Evolutionary conservation across 2,329 filamentous ascomycete species (phyloP).

Genomic region (Botrytis pseudocinerea): DNA sequence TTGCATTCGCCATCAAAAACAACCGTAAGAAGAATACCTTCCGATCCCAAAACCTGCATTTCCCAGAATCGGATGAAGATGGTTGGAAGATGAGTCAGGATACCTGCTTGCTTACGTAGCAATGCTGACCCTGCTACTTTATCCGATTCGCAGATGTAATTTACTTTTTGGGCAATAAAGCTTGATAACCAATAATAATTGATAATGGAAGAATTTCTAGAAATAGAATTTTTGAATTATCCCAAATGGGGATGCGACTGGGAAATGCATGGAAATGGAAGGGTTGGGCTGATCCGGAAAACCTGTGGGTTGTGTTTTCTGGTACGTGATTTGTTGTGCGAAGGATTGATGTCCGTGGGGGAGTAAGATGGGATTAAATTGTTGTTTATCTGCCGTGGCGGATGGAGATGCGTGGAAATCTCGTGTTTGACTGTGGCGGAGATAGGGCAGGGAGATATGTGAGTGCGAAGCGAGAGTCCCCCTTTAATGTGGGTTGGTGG

Average conservation of each 20-base stretch:
- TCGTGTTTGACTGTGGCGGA: conserved; percentile 13
- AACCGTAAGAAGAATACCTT: not conserved
- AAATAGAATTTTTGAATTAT: not conserved
- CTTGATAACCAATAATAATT: not conserved
- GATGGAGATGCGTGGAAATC: not conserved
- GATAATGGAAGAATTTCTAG: not conserved
- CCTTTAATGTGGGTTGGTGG: not conserved
- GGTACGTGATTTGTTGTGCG: not conserved
- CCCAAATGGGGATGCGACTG: too few species aligned
- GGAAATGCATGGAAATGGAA: not conserved
- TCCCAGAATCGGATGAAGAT: not conserved
- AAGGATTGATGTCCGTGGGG: not conserved
- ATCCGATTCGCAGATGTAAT: not conserved
- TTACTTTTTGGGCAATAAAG: not conserved
- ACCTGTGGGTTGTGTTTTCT: not conserved
- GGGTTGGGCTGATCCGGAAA: not conserved
- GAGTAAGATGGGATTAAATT: not conserved
- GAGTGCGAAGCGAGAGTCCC: conserved; percentile 8
- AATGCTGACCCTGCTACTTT: not conserved
- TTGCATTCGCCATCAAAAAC: not conserved
- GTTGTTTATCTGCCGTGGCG: too few species aligned
- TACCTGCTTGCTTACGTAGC: not conserved
- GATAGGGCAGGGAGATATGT: not conserved
- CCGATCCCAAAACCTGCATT: not conserved
- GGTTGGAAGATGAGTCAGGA: not conserved